Evolutionary conservation across 176 grass and related monocot genomes (phyloP), one percentile per base, ranked within the genome.

Genomic region (Zoysia japonica): DNA sequence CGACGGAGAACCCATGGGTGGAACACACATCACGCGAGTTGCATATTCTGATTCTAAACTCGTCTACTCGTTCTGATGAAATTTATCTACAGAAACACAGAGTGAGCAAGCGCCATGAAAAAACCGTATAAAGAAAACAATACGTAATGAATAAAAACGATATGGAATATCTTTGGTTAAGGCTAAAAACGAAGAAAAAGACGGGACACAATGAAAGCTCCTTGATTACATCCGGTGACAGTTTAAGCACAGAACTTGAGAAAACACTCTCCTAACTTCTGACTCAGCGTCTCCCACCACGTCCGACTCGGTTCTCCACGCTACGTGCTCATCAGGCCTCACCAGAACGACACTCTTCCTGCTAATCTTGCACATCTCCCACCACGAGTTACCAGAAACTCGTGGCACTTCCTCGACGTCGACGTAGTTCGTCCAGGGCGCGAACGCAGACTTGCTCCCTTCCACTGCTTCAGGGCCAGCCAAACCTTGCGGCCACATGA

Each of bases 271-370:
- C 57, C 80, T 85, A 71, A 84, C 74, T 73, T 99, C 88, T 11
- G 39, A 72, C 74, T 69, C 77, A 9, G 48, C 71, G 56, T 91
- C 84, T 12, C 13, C 54, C 42, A 77, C 82, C 56, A 5, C 67
- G 38, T 89, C 74, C 35, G 88, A 86, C 75, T 94, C 88, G 11
- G 63, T 40, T 74, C 57, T 89, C 90, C 92, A 99, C 73, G 92
- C 92, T 78, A 95, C 84, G 76, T 99, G 96, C 84, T 95, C 96
- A 78, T 99, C 90, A 20, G 96, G 96, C 60, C 92, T 83, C 50
- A 95, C 96, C 84, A 99, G 87, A 75, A 99, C 55, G 46, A 87
- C 76, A 78, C 61, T 91, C 53, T 83, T 70, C 19, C 81, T 84
- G 5, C 78, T 89, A 19, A 89, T 87, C 11, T 74, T 72, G 71